Evolutionary conservation across 306 rosid species (phyloP).

Genomic region (Alnus glutinosa): DNA sequence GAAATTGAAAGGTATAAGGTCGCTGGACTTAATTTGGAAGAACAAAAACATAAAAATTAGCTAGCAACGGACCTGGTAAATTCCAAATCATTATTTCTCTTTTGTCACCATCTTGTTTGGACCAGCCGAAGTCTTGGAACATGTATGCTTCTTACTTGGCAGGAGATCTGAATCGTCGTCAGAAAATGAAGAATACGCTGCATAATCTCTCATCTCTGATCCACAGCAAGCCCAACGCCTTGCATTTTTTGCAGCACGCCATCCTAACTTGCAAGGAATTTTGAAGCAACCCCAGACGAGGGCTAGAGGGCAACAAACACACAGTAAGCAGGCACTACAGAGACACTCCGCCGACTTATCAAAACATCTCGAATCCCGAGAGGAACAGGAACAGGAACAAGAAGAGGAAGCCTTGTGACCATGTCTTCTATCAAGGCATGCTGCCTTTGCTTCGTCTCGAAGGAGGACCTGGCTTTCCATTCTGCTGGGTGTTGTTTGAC

Average conservation of each 20-base stretch:
- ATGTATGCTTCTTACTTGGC: slow-evolving; percentile 15
- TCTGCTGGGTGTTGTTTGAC: neutral
- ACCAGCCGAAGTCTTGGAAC: slow-evolving; percentile 12
- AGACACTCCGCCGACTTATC: slow-evolving; percentile 37
- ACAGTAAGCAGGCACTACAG: slow-evolving; percentile 54
- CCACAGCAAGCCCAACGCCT: slow-evolving; percentile 40
- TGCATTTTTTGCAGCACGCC: slow-evolving; percentile 32
- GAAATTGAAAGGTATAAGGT: neutral
- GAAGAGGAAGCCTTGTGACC: neutral
- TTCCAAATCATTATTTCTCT: neutral
- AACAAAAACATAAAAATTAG: neutral
- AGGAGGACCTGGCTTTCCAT: slow-evolving; percentile 4
- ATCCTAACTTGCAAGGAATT: slow-evolving; percentile 51
- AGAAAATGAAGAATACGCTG: slow-evolving; percentile 64
- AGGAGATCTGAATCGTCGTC: slow-evolving; percentile 50
- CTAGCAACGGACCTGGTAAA: neutral
- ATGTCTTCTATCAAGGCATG: neutral
- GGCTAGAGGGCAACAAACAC: slow-evolving; percentile 54
- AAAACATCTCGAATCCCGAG: slow-evolving; percentile 28
- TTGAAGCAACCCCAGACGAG: slow-evolving; percentile 52
- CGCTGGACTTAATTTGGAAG: neutral
- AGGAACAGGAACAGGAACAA: neutral
- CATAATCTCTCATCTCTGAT: slow-evolving; percentile 33
- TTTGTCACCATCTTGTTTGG: neutral
- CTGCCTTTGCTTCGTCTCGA: neutral